Base-by-base conservation (phyloP, 345 rosid species). In the Linum lewisii region DNA sequence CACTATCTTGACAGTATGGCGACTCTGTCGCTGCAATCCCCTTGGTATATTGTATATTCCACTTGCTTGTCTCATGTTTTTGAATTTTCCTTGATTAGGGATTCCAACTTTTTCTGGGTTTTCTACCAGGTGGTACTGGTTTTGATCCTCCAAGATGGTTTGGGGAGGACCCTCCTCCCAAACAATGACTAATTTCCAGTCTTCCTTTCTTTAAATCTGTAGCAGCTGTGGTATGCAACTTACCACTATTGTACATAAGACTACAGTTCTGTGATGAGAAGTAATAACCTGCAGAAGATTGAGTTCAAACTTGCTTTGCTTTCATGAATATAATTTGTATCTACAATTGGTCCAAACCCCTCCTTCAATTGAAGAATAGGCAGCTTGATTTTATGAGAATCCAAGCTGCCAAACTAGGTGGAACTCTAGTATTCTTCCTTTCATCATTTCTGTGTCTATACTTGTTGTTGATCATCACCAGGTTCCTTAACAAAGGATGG, bases 131-230 rank as follows among this genome's bases (percentile, higher is more conserved):
- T 69, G 92, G 98, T 4, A 81, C 88, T 67, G 93, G 96, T 24
- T 91, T 77, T 53, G 95, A 88, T 79, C 92, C 95, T 81, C 95
- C 95, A 0, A 72, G 96, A 65, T 88, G 96, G 96, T 84, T 91
- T 66, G 82, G 77, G 57, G 95, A 91, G 79, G 65, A 66, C 67
- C 63, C 67, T 21, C 83, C 78, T 10, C 61, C 60, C 60, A 71
- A 75, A 59, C 79, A 67, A 60, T 72, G 78, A 84, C 8, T 24
- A 15, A 15, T 20, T 49, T 49, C 53, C 53, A 49, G 54, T 51
- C 2, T 18, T 8, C 19, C 1, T 51, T n/a, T n/a, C n/a, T n/a
- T n/a, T n/a, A n/a, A n/a, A n/a, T n/a, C n/a, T n/a, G n/a, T n/a
- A n/a, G n/a, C n/a, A n/a, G n/a, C n/a, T n/a, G n/a, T n/a, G n/a